Evolutionary conservation across 2,329 filamentous ascomycete genomes (phyloP).

Genomic region (Trichoderma sp.): DNA sequence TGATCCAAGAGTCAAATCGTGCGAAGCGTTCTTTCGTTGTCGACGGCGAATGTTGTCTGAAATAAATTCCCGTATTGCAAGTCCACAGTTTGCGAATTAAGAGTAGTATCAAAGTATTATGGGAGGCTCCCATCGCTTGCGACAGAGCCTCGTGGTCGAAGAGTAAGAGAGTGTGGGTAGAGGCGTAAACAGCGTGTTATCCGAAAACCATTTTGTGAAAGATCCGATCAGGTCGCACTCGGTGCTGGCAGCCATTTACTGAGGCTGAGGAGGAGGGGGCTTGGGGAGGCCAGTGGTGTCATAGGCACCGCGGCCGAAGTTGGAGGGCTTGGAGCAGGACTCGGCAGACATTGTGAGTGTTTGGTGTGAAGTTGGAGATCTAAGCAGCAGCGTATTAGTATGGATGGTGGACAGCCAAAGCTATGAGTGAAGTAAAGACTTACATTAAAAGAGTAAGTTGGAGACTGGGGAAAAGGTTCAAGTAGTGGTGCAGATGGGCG

Average conservation of each 20-base stretch:
- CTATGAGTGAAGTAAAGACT: background rate
- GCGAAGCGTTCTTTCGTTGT: constrained; percentile 26
- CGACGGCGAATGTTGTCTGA: constrained; percentile 40
- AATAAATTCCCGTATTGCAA: constrained; percentile 41
- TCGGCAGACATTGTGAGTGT: constrained; percentile 43
- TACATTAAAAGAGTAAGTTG: constrained; percentile 13
- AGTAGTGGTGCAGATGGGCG: background rate
- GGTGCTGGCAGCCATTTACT: constrained; percentile 36
- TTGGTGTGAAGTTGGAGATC: constrained; percentile 10
- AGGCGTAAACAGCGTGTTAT: constrained; percentile 3
- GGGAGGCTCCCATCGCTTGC: constrained; percentile 2
- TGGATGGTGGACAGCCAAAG: background rate
- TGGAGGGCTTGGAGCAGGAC: constrained; percentile 42
- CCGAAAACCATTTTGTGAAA: background rate
- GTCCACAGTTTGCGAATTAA: constrained; percentile 38
- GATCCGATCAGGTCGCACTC: constrained; percentile 15
- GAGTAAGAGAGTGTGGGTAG: background rate
- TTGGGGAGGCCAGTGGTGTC: constrained; percentile 56
- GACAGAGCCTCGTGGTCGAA: background rate
- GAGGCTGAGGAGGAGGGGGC: constrained; percentile 50
- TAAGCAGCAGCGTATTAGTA: constrained; percentile 6
- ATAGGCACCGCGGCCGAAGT: constrained; percentile 58
- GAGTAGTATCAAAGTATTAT: constrained; percentile 17
- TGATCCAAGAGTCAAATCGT: constrained; percentile 22
- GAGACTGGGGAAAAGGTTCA: background rate